These are phyloP conservation scores for Botryotinia globosa DNA, from an alignment of 2,329 filamentous ascomycete genomes.

Conservation along the genomic window DNA sequence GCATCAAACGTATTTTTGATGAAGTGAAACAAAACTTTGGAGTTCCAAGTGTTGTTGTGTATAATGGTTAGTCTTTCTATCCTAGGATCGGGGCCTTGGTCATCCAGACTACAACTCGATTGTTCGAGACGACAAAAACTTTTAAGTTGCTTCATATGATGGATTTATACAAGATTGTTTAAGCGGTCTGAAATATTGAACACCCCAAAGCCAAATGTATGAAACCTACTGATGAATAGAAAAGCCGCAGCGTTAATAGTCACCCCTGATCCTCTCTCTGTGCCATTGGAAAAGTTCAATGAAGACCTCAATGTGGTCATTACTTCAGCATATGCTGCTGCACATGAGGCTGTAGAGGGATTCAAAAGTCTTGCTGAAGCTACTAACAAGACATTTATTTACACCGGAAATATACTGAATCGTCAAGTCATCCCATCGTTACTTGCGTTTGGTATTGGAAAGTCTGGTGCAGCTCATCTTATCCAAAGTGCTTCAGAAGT, in stretches of 20 bases:
- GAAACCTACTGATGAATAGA: background rate
- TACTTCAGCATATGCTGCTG: conserved; percentile 41
- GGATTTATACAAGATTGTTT: background rate
- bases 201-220: background rate
- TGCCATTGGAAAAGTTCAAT: conserved; percentile 37
- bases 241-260: background rate
- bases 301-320: conserved; percentile 41
- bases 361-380: conserved; percentile 35
- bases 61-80: conserved; percentile 39
- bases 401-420: conserved; percentile 45
- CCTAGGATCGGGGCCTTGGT: background rate
- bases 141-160: background rate
- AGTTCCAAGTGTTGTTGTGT: conserved; percentile 45
- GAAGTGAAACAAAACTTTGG: conserved; percentile 40
- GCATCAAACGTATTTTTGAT: conserved; percentile 38
- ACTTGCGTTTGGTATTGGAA: conserved; percentile 42
- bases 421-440: conserved; percentile 34
- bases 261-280: conserved; percentile 27
- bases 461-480: conserved; percentile 39
- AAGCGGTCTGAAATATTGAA: background rate
- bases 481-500: conserved; percentile 39
- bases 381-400: conserved; percentile 44
- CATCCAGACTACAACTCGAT: background rate
- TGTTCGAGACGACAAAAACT: background rate
- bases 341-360: conserved; percentile 40